Conservation (phyloP, 192 early-diverging fungal species). For the Neocallimastix lanati region DNA sequence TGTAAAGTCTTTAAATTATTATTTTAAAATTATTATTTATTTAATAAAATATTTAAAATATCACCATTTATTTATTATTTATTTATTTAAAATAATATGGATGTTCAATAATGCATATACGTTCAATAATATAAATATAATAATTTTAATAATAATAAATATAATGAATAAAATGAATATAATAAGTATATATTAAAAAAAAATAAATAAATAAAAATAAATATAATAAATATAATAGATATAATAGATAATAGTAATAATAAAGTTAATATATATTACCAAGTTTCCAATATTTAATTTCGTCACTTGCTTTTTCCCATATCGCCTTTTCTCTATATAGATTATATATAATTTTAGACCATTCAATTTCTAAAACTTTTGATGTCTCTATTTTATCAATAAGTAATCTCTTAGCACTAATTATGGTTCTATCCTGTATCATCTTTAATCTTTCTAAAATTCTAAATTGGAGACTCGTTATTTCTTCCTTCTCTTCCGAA, state of each 20-base stretch:
- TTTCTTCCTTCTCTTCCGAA: not conserved
- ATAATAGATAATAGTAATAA: too few relatives aligned
- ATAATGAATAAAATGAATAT: too few relatives aligned
- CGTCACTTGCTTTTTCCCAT: not conserved
- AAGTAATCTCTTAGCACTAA: not conserved
- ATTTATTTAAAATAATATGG: too few relatives aligned
- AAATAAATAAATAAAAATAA: too few relatives aligned
- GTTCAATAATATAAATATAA: too few relatives aligned
- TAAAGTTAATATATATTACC: not conserved
- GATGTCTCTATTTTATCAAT: not conserved
- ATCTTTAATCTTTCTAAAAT: not conserved
- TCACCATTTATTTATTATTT: too few relatives aligned
- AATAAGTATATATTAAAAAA: too few relatives aligned
- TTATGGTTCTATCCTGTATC: not conserved
- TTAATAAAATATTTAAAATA: too few relatives aligned
- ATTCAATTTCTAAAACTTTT: not conserved
- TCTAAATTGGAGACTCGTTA: not conserved
- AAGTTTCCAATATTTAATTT: not conserved
- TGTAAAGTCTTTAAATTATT: slow-evolving; percentile 21
- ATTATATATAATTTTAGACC: not conserved
- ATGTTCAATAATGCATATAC: too few relatives aligned
- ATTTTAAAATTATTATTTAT: too few relatives aligned
- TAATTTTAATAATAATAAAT: too few relatives aligned
- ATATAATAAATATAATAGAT: too few relatives aligned
- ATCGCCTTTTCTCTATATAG: not conserved